Evolutionary conservation across 2,329 filamentous ascomycete species (phyloP).

Genomic region (Byssochlamys sp.): DNA sequence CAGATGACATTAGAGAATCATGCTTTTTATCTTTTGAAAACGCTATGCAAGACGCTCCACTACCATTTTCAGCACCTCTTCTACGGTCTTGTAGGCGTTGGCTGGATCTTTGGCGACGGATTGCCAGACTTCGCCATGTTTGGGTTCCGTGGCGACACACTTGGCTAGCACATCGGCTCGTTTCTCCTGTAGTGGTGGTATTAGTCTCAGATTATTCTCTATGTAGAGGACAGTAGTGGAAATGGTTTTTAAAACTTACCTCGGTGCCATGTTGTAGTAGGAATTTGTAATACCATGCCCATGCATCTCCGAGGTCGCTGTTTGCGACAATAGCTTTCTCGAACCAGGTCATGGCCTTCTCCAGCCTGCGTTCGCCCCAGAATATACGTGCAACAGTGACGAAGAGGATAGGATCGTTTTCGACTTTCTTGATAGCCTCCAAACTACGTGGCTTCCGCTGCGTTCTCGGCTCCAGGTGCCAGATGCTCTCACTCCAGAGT

Average conservation of each 20-base stretch:
- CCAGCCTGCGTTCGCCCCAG: conserved; percentile 83
- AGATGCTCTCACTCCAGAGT: conserved; percentile 89
- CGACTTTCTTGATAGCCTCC: conserved; percentile 93
- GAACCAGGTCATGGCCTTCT: conserved; percentile 95
- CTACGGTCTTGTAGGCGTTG: conserved; percentile 63
- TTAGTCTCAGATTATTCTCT: conserved; percentile 4
- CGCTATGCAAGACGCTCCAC: conserved; percentile 37
- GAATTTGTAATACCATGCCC: conserved; percentile 98
- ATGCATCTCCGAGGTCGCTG: conserved; percentile 77
- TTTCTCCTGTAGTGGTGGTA: conserved; percentile 55
- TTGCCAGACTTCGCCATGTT: conserved; percentile 90
- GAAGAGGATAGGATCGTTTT: conserved; percentile 81
- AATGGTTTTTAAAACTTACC: conserved; percentile 26
- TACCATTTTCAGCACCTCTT: conserved; percentile 76
- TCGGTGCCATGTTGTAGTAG: conserved; percentile 82
- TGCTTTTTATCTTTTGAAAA: not conserved
- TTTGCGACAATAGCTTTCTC: conserved; percentile 87
- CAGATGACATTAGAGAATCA: not conserved
- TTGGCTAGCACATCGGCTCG: conserved; percentile 71
- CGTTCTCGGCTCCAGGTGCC: conserved; percentile 81
- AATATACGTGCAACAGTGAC: conserved; percentile 90
- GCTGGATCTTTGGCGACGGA: conserved; percentile 71
- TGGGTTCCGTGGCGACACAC: conserved; percentile 72
- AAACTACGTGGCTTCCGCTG: conserved; percentile 84
- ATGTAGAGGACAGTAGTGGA: conserved; percentile 3